Percentiles rank a stretch among this genome's conserved stretches.
phyloP scores from a whole-genome alignment of 2,329 filamentous ascomycete species.

The Ceratocystis colombiana region DNA sequence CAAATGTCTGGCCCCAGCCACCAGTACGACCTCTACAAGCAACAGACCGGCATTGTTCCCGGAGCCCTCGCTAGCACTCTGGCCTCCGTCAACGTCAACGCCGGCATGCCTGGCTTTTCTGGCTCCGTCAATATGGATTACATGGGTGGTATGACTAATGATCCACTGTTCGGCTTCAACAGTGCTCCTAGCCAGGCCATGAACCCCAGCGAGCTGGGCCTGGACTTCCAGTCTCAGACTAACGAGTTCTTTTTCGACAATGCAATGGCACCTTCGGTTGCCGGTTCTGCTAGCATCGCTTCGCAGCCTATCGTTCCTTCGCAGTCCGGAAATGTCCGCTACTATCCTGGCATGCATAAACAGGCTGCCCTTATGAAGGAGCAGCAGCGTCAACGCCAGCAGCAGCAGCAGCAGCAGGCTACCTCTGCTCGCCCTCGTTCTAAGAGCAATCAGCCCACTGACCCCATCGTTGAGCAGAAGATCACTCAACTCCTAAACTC shows the following conservation, averaged over 20 bases:
- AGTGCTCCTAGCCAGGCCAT: constrained; percentile 53
- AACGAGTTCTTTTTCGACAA: constrained; percentile 56
- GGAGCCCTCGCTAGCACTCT: constrained; percentile 73
- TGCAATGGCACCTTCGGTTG: constrained; percentile 29
- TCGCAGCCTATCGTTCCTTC: constrained; percentile 42
- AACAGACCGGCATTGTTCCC: constrained; percentile 85
- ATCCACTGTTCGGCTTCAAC: constrained; percentile 64
- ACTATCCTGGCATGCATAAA: constrained; percentile 90
- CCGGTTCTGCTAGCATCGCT: constrained; percentile 39
- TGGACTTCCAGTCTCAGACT: constrained; percentile 44
- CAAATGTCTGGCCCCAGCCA: constrained; percentile 75
- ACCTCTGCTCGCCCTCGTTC: constrained; percentile 37
- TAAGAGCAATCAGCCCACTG: constrained; percentile 46
- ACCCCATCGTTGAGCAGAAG: constrained; percentile 77
- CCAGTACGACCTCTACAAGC: constrained; percentile 89
- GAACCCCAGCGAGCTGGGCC: constrained; percentile 56
- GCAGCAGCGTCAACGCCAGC: constrained; percentile 56
- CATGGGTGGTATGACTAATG: constrained; percentile 47
- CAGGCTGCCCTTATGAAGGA: constrained; percentile 71
- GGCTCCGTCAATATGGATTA: constrained; percentile 43
- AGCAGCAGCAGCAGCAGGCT: constrained; percentile 45
- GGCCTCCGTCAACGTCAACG: constrained; percentile 55
- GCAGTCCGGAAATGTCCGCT: constrained; percentile 50
- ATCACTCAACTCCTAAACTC: constrained; percentile 87
- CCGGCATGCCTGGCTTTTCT: constrained; percentile 46